phyloP scores from a whole-genome alignment of 2,329 filamentous ascomycete genomes.

The Trichoderma harzianum region DNA sequence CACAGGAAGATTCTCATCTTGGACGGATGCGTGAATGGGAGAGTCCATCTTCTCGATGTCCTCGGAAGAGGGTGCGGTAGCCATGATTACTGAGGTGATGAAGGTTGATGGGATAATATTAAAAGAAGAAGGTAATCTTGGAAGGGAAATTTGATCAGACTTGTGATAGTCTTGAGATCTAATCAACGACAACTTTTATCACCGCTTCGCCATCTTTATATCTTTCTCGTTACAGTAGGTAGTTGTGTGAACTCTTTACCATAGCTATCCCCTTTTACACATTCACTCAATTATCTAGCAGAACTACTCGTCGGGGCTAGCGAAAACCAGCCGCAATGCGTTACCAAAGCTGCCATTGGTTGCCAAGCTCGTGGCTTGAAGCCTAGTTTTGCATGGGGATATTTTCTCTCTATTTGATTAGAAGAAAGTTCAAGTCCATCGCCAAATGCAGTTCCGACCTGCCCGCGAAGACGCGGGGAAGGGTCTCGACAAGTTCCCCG shows the following conservation, averaged over 20 bases:
- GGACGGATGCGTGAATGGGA: background rate
- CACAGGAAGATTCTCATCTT: background rate
- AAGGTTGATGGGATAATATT: background rate
- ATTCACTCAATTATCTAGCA: background rate
- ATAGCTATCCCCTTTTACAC: background rate
- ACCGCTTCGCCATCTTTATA: background rate
- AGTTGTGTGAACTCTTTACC: background rate
- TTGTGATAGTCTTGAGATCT: background rate
- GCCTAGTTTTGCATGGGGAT: background rate
- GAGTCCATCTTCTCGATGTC: conserved; percentile 4
- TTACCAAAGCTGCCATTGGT: background rate
- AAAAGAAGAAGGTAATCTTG: background rate
- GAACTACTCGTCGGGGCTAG: background rate
- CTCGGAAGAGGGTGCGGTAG: background rate
- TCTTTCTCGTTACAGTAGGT: background rate
- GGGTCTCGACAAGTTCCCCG: background rate
- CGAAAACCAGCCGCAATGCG: background rate
- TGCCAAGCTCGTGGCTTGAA: background rate
- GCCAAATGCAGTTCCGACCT: background rate
- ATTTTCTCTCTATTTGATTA: background rate
- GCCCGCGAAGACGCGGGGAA: conserved; percentile 8
- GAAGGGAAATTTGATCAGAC: background rate
- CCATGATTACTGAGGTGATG: background rate
- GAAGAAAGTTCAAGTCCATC: background rate
- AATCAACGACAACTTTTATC: background rate